Evolutionary conservation across 306 rosid species (phyloP).

Genomic region (Parietaria judaica): DNA sequence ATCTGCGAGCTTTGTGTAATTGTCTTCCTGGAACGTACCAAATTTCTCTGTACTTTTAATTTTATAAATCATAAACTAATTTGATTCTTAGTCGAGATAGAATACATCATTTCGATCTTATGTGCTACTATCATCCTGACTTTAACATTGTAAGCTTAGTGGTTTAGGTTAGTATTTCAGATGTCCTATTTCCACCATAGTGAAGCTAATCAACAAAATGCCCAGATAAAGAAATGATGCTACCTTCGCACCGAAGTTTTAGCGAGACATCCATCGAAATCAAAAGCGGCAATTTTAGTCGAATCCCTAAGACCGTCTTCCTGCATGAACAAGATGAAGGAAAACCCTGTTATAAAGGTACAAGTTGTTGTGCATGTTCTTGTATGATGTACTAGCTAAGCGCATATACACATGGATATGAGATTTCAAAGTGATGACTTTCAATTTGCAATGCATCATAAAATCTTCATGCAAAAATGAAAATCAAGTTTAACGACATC

Average conservation of each 20-base stretch:
- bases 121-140: background rate
- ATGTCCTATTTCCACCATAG: background rate
- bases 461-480: too few relatives aligned
- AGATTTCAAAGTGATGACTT: too few relatives aligned
- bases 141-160: too few relatives aligned
- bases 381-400: background rate
- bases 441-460: too few relatives aligned
- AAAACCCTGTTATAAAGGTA: background rate
- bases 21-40: too few relatives aligned
- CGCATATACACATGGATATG: too few relatives aligned
- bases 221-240: constrained; percentile 8
- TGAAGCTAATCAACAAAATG: background rate
- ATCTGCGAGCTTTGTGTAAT: too few relatives aligned
- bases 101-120: too few relatives aligned
- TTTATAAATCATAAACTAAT: too few relatives aligned
- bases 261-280: constrained; percentile 94
- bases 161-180: background rate
- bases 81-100: too few relatives aligned
- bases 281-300: constrained; percentile 94
- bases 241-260: constrained; percentile 59
- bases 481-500: too few relatives aligned
- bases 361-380: background rate
- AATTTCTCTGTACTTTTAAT: too few relatives aligned
- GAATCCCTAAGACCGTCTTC: constrained; percentile 72
- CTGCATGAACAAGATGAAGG: constrained; percentile 29